Evolutionary conservation across 495 filamentous ascomycete species (phyloP).

Genomic region (Bacidia rubella): DNA sequence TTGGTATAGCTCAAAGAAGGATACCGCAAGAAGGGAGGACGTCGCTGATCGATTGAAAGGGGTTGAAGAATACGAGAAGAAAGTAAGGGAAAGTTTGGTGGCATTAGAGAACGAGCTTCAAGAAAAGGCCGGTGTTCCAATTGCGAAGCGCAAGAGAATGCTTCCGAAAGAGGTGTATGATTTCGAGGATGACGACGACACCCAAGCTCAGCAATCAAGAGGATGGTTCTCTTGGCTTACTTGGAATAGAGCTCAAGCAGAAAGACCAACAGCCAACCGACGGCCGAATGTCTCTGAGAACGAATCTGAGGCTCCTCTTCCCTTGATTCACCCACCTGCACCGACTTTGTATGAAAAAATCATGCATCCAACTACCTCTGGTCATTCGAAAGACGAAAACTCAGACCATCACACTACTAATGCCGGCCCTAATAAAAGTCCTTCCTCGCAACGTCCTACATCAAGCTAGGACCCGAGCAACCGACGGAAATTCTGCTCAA

Average conservation of each 20-base stretch:
- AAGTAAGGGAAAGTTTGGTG: constrained; percentile 42
- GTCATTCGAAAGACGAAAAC: background rate
- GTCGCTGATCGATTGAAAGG: constrained; percentile 55
- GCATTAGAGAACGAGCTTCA: constrained; percentile 55
- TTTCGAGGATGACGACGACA: constrained; percentile 23
- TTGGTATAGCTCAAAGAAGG: constrained; percentile 60
- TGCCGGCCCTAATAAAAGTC: background rate
- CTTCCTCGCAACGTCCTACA: background rate
- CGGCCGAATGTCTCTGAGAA: background rate
- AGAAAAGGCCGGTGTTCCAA: constrained; percentile 23
- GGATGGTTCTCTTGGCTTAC: constrained; percentile 18
- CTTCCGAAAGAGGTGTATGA: constrained; percentile 35
- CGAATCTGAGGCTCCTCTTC: background rate
- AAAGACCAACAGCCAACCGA: constrained; percentile 14
- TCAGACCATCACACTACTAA: background rate
- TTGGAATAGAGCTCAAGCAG: background rate
- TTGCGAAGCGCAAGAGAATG: constrained; percentile 25
- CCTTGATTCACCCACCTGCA: background rate
- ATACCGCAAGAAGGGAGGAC: constrained; percentile 58
- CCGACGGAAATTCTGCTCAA: background rate
- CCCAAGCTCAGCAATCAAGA: constrained; percentile 19
- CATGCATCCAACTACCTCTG: background rate
- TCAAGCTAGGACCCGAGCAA: background rate
- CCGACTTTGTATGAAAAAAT: background rate
- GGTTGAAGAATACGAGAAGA: constrained; percentile 49